These are phyloP conservation scores for Strigomonas galati DNA, from an alignment of 208 protist species.

Conservation along the genomic window DNA sequence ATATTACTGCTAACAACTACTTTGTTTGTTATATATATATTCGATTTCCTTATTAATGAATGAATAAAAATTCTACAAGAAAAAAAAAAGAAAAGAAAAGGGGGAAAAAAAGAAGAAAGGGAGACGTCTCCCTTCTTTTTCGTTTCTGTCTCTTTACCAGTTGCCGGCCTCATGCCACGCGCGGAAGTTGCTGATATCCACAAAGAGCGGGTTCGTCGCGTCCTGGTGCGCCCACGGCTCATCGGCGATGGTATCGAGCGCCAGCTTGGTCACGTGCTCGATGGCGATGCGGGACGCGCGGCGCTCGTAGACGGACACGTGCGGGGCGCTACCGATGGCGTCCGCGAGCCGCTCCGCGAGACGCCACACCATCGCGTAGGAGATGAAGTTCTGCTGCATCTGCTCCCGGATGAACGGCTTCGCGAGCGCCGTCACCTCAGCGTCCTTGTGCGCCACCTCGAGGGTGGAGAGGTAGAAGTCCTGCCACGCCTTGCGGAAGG, in stretches of 20 bases:
- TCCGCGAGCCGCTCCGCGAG: conserved; percentile 77
- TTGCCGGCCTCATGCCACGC: conserved; percentile 85
- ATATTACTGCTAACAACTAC: neutral
- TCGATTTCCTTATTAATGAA: too few species aligned
- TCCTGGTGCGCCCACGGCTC: conserved; percentile 81
- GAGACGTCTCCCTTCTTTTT: neutral
- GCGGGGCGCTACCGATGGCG: conserved; percentile 39
- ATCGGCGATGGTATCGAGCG: conserved; percentile 83
- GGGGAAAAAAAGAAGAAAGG: neutral
- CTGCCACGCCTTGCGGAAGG: conserved; percentile 59
- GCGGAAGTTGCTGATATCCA: conserved; percentile 81
- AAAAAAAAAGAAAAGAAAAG: conserved; percentile 3
- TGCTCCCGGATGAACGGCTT: conserved; percentile 70
- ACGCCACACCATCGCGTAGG: conserved; percentile 82
- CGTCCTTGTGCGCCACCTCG: conserved; percentile 69
- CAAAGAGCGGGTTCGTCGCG: conserved; percentile 62
- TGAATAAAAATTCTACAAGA: too few species aligned
- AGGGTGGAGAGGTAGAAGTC: conserved; percentile 69
- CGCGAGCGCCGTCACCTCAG: conserved; percentile 48
- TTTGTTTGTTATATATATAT: too few species aligned
- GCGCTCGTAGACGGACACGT: conserved; percentile 42
- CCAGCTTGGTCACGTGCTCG: conserved; percentile 86
- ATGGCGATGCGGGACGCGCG: conserved; percentile 48
- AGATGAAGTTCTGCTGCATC: conserved; percentile 81
- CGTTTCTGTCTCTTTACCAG: conserved; percentile 50